Conservation (phyloP, 1,284 basidiomycete species). For the Puccinia hordei region DNA sequence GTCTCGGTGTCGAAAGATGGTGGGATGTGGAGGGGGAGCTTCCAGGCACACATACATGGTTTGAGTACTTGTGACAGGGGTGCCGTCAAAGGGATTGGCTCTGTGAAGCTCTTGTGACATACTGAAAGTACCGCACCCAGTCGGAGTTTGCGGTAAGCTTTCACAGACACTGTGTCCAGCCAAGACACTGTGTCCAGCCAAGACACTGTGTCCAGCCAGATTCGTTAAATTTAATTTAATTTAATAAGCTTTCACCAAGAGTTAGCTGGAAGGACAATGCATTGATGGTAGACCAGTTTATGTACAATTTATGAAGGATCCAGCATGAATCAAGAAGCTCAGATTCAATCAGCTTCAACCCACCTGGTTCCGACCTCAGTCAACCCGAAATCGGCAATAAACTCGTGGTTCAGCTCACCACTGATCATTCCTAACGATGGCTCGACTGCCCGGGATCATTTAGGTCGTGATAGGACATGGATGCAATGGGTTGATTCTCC, state of each 20-base stretch:
- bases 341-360: background rate
- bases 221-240: too few relatives aligned
- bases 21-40: too few relatives aligned
- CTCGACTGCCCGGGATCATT: slow-evolving; percentile 47
- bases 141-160: too few relatives aligned
- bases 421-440: slow-evolving; percentile 34
- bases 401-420: background rate
- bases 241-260: too few relatives aligned
- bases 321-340: background rate
- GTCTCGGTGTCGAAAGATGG: background rate
- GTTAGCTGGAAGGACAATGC: too few relatives aligned
- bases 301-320: background rate
- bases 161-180: too few relatives aligned
- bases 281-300: too few relatives aligned
- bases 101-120: background rate
- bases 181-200: too few relatives aligned
- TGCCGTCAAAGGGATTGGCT: background rate
- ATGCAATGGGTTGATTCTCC: slow-evolving; percentile 43
- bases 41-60: background rate
- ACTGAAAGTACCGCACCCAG: too few relatives aligned
- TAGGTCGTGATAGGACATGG: slow-evolving; percentile 41
- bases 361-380: background rate
- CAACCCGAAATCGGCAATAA: too few relatives aligned
- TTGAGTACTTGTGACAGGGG: background rate
- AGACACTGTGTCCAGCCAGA: too few relatives aligned